These are phyloP conservation scores for Stemphylium vesicarium DNA, from an alignment of 2,329 filamentous ascomycete genomes.

Conservation along the genomic window DNA sequence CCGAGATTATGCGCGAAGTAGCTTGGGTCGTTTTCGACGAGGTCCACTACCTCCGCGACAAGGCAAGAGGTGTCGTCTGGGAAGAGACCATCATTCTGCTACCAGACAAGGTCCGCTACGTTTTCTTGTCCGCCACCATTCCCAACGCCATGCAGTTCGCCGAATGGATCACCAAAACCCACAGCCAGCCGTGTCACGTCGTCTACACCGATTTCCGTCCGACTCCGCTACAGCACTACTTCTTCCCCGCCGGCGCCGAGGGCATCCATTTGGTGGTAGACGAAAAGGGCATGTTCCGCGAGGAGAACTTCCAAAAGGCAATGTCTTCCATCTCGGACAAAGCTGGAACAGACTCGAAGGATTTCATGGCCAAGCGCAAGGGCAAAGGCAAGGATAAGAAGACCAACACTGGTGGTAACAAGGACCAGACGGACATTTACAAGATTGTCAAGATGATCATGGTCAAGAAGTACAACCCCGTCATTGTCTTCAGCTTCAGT, in stretches of 20 bases:
- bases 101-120: constrained; percentile 97
- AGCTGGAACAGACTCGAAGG: constrained; percentile 82
- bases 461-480: constrained; percentile 94
- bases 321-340: constrained; percentile 90
- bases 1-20: constrained; percentile 99
- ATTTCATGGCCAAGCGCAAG: constrained; percentile 79
- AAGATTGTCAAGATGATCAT: constrained; percentile 99
- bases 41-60: constrained; percentile 98
- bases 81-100: constrained; percentile 98
- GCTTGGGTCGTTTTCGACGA: constrained; percentile 99
- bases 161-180: constrained; percentile 98
- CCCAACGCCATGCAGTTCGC: constrained; percentile 99
- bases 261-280: constrained; percentile 95
- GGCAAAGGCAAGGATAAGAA: constrained; percentile 93
- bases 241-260: constrained; percentile 90
- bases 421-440: constrained; percentile 77
- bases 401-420: constrained; percentile 81
- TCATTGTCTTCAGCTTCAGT: constrained; percentile 99
- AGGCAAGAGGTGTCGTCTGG: constrained; percentile 94
- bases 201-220: constrained; percentile 99
- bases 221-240: constrained; percentile 95
- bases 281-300: constrained; percentile 93
- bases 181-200: constrained; percentile 96
- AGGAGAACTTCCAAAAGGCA: constrained; percentile 96
- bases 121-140: constrained; percentile 97